Base-by-base conservation (phyloP, 2,329 filamentous ascomycete genomes). In the Colletotrichum sp. region DNA sequence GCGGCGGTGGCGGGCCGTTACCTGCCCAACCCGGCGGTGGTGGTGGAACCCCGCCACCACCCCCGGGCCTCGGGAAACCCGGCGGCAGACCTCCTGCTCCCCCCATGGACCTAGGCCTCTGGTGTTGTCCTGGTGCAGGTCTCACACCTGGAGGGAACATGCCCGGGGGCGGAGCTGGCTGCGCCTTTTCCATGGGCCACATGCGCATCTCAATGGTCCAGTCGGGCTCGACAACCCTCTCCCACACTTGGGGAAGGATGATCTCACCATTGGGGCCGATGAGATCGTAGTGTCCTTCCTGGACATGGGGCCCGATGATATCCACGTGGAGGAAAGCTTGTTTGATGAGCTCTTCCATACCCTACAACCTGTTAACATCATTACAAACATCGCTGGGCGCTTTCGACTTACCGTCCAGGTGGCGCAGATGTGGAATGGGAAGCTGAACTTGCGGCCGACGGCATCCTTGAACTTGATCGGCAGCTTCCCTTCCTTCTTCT, bases 391-490 rank as follows among this genome's bases (percentile, higher is more conserved):
- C 15, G n/a, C 9, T 8, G 55, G 25, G 16, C 8, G 25, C 18
- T 60, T 30, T 25, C 18, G 70, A 90, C 91, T 82, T 91, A 96
- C 94, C 87, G 89, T 87, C 95, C 95, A 97, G 4, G 93, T 97
- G 80, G 93, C 92, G 84, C 96, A 98, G 34, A 97, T 84, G 77
- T 96, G 92, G 85, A 93, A 98, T 2, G 96, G 96, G 81, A 98
- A 98, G 85, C 92, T 97, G 83, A 97, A 98, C 84, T 97, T 98
- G 78, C 96, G 91, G 36, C 95, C 95, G 18, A 98, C 92, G 1
- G 96, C 96, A 82, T 98, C 96, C 85, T 97, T 97, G 87, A 98
- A 98, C 79, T 93, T 93, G 83, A 98, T 95, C 4, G 94, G 95
- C 58, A 92, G 88, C 83, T 95, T 94, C 77, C 88, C 87, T 52